Base-by-base conservation (phyloP, 768 basidiomycete genomes). In the Amanita muscaria region DNA sequence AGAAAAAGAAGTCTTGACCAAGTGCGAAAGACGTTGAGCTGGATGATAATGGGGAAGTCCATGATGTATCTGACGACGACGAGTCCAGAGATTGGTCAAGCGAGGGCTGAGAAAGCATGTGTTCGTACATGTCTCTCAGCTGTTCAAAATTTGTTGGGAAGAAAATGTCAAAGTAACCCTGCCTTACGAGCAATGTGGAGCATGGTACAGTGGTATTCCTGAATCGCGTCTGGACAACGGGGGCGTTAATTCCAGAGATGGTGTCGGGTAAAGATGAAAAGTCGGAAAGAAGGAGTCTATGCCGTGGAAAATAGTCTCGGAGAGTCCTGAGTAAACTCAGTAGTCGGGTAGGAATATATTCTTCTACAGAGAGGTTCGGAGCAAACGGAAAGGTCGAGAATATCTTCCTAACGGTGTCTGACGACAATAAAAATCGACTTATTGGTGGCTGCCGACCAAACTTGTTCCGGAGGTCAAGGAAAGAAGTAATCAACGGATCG, bases 141-240 rank as follows among this genome's bases (percentile, higher is more conserved):
- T 72, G 74, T 42, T 76, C 77, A 51, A 97, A 97, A 59, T 88
- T 69, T 10, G 94, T 98, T 8, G 96, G 96, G 68, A 99, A 99
- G 69, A 99, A 89, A 49, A 98, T 98, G 61, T 99, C 96, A 62
- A 99, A 99, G 66, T 82, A 93, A 6, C 96, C 96, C 56, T 87
- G 94, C 54, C 81, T 82, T 47, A 99, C 96, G 54, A 94, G 79
- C 46, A 96, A 73, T 11, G 88, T 97, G 50, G 81, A 72, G 56
- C 89, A 92, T 3, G 96, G 87, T 2, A 98, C 83, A 56, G 88
- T 92, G 37, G 76, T 74, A 48, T 84, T 85, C 35, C 77, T 79
- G 58, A 86, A 83, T 41, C 90, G 78, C 19, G 96, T 97, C 65
- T 99, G 96, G 18, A 98, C 96, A 18, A 98, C 96, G 9, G 96